These are phyloP conservation scores for Dipodascopsis uninucleata DNA, from an alignment of 805 yeast species.

Conservation along the genomic window DNA sequence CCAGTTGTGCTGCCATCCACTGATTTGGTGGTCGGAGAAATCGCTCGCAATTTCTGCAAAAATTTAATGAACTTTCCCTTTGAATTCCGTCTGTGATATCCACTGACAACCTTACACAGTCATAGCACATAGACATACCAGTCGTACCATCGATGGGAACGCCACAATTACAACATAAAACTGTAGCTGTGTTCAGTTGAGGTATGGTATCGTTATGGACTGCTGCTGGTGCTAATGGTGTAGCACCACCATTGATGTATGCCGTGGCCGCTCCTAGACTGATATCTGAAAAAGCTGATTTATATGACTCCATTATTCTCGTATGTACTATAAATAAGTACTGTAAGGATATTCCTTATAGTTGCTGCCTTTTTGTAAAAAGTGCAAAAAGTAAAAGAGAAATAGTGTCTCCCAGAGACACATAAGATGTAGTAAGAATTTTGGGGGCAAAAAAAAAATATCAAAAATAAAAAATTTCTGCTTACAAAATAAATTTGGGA, in stretches of 20 bases:
- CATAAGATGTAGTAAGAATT: too few relatives aligned
- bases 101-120: conserved; percentile 88
- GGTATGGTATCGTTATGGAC: neutral
- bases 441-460: too few relatives aligned
- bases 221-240: conserved; percentile 9
- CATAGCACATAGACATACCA: conserved; percentile 85
- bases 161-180: conserved; percentile 97
- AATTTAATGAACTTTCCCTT: conserved; percentile 78
- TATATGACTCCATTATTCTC: too few relatives aligned
- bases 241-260: conserved; percentile 24
- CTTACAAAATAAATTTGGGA: too few relatives aligned
- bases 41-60: conserved; percentile 96
- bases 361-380: too few relatives aligned
- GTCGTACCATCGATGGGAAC: conserved; percentile 92
- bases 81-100: conserved; percentile 94
- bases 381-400: too few relatives aligned
- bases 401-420: too few relatives aligned
- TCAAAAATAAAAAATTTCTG: too few relatives aligned
- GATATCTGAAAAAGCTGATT: conserved; percentile 23
- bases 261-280: conserved; percentile 20
- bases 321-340: too few relatives aligned
- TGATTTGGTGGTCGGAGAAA: conserved; percentile 91
- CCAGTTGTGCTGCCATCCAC: conserved; percentile 88
- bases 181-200: conserved; percentile 56
- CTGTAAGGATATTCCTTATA: too few relatives aligned